Base-by-base conservation (phyloP, 345 rosid genomes). In the Sisymbrium altissimum region DNA sequence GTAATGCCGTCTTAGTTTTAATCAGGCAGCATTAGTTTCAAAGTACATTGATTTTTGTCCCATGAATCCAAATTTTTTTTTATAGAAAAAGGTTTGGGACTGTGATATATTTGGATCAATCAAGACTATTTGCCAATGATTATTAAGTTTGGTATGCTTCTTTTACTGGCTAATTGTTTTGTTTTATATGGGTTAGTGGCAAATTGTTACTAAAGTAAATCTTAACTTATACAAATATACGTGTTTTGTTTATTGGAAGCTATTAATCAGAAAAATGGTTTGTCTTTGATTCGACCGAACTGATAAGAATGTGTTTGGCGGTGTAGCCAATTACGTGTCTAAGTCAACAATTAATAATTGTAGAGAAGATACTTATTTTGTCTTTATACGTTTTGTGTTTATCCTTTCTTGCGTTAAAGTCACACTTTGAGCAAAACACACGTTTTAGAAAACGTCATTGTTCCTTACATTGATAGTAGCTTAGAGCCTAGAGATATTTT, bases 261-360 rank as follows among this genome's bases (percentile, higher is more conserved):
- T 25, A 3, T 29, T 53, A 4, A 18, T 33, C 44, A n/a, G 19
- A 30, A 32, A 9, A 39, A 41, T 49, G 17, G 61, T 49, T 18
- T 56, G 73, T 14, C 32, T 64, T 66, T 45, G 60, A 15, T 35
- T 1, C 3, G 52, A 55, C 66, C 53, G 27, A 76, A 64, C 71
- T 64, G 80, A 77, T 76, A 77, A 70, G 80, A 76, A 77, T 70
- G 80, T 45, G 59, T 64, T 64, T 70, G 80, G 80, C 76, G 55
- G 72, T 70, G 80, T 54, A 57, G 40, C 23, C 18, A 17, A 14
- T 69, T 69, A 76, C 79, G 75, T 76, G 75, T 62, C 70, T 25
- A 17, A 53, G 46, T 54, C 50, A 62, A 62, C 41, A 54, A 76
- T 62, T 64, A 33, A 75, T 75, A n/a, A 68, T 68, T 68, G 64